Conservation (phyloP, 345 rosid species). For the Gossypium australe region DNA sequence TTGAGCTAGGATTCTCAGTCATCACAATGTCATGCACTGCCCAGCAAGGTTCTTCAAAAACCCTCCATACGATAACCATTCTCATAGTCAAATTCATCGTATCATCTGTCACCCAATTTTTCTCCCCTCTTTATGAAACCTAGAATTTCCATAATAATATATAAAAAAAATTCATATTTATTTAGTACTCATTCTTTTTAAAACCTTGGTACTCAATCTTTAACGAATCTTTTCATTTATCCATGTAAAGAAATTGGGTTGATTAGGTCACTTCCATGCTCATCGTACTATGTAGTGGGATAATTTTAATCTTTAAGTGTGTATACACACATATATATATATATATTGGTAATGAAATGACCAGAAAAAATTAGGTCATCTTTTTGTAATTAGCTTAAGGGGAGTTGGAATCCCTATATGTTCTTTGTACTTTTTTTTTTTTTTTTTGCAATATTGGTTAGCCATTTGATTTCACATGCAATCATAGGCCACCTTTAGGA, state of each 20-base stretch:
- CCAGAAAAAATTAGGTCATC: conserved; percentile 19
- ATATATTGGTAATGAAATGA: not conserved
- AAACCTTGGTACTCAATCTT: too few relatives aligned
- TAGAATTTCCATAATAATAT: too few relatives aligned
- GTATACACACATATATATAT: not conserved
- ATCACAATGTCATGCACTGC: too few relatives aligned
- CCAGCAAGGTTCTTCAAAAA: too few relatives aligned
- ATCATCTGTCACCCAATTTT: too few relatives aligned
- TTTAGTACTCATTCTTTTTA: too few relatives aligned
- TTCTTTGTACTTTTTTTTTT: not conserved
- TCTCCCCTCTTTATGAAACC: too few relatives aligned
- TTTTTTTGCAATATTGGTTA: not conserved
- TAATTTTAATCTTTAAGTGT: not conserved
- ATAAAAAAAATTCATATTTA: too few relatives aligned
- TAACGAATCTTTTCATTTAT: not conserved
- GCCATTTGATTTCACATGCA: not conserved
- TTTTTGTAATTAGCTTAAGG: not conserved
- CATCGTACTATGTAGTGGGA: not conserved
- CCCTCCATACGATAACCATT: too few relatives aligned
- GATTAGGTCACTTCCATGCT: not conserved
- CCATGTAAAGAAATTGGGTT: not conserved
- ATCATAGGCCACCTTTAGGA: too few relatives aligned
- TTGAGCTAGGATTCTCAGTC: too few relatives aligned
- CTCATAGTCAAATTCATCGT: too few relatives aligned
- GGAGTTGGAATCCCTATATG: not conserved